These are phyloP conservation scores for Biscogniauxia marginata DNA, from an alignment of 2,329 filamentous ascomycete species.

Conservation along the genomic window DNA sequence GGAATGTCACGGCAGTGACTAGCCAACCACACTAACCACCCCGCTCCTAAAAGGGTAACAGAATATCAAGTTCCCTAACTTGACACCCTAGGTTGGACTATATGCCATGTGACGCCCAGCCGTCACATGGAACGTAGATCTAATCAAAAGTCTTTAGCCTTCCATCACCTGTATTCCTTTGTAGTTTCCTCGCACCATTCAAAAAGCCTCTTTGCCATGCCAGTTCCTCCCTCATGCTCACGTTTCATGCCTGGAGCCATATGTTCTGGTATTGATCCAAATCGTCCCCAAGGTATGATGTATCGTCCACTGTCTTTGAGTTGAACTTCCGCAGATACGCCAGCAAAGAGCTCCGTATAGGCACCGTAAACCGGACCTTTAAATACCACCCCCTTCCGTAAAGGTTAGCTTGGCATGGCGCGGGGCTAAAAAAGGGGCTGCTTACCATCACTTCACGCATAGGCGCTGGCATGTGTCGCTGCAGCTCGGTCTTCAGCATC, in stretches of 20 bases:
- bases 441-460: conserved; percentile 5
- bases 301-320: conserved; percentile 30
- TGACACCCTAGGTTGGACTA: too few relatives aligned
- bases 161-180: neutral
- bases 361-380: conserved; percentile 36
- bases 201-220: conserved; percentile 8
- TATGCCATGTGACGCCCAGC: too few relatives aligned
- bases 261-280: conserved; percentile 11
- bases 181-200: conserved; percentile 12
- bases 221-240: conserved; percentile 11
- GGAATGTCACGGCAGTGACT: too few relatives aligned
- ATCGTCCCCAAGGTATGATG: conserved; percentile 30
- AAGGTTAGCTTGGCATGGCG: conserved; percentile 10
- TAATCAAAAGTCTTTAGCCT: neutral
- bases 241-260: conserved; percentile 7
- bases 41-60: too few relatives aligned
- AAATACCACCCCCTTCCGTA: conserved; percentile 19
- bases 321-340: conserved; percentile 37
- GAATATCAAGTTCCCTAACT: too few relatives aligned
- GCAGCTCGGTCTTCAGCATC: conserved; percentile 14
- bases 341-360: conserved; percentile 42
- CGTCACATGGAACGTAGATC: too few relatives aligned
- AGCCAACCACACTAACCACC: too few relatives aligned
- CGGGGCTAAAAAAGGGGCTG: neutral
- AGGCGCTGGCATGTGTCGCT: conserved; percentile 9